Evolutionary conservation across 495 filamentous ascomycete genomes (phyloP), one percentile per base, ranked within the genome.

Genomic region (Penicillium alfredii): DNA sequence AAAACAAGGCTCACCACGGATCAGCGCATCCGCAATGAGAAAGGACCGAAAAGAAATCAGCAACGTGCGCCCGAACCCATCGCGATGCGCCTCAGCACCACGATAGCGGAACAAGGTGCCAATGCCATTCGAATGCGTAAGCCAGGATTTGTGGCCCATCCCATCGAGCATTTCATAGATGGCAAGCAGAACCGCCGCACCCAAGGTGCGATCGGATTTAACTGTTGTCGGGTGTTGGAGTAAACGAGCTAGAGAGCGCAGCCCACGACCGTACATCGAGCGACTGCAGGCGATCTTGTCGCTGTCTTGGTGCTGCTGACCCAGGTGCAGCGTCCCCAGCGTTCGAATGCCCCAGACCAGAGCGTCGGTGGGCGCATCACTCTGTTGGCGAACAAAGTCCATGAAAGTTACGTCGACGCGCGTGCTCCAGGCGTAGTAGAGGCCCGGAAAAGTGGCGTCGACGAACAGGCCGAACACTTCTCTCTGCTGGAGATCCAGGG

Each of bases 71-170:
- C 53, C 53, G 24, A 62, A 54, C 4, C 56, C 60, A 6, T 30
- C 33, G 16, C 41, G 48, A 29, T 60, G 49, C 6, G 45, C 45
- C 11, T 42, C 38, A 2, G 53, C 40, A 0, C 60, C 58, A 2
- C 62, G 60, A 13, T 49, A 33, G 5, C 36, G 38, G 11, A 64
- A 49, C 17, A 62, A 35, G 11, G 37, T 33, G 2, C 34, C 52
- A 13, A 59, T 51, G 19, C 62, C 62, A 9, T 56, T 45, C 3
- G 62, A 54, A 38, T 63, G 60, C 9, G 47, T 45, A 9, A 63
- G 43, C 56, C 60, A 66, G 2, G 58, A 55, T 14, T 49, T 30
- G 10, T 44, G 34, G 6, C 43, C 44, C 4, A 55, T 48, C 2
- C 56, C 46, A 18, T 52, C 55, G 17, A 58, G 34, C 27, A 61